phyloP scores from a whole-genome alignment of 148 eudicot species.

The Amaranthus palmeri region DNA sequence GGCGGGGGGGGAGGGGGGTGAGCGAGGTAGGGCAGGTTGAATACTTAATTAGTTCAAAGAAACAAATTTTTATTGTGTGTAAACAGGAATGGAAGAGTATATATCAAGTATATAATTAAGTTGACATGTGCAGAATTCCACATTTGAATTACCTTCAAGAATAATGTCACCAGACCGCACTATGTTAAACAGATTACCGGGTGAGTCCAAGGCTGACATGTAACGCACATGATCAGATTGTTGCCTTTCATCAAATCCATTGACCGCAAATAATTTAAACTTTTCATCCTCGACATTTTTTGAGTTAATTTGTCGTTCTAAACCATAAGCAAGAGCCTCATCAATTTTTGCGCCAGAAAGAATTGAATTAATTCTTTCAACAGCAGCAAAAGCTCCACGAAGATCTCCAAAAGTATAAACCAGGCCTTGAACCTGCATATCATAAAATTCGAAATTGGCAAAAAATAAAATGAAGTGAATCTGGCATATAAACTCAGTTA shows the following conservation, averaged over 20 bases:
- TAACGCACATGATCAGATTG: constrained; percentile 41
- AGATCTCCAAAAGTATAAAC: constrained; percentile 97
- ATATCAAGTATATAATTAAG: not conserved
- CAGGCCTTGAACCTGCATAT: constrained; percentile 86
- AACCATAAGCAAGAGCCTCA: constrained; percentile 80
- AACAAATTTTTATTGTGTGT: not conserved
- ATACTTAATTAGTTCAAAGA: not conserved
- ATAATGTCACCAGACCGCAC: constrained; percentile 76
- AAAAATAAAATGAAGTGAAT: constrained; percentile 11
- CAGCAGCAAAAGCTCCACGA: constrained; percentile 90
- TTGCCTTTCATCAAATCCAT: constrained; percentile 42
- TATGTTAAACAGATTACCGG: constrained; percentile 47
- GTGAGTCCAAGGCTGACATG: constrained; percentile 76
- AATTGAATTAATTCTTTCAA: constrained; percentile 89
- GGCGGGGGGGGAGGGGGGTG: not conserved
- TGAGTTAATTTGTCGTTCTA: constrained; percentile 66
- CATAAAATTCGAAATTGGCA: constrained; percentile 3
- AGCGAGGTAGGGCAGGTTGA: not conserved
- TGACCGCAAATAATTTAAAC: constrained; percentile 40
- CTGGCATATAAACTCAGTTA: not conserved
- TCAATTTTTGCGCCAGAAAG: constrained; percentile 76
- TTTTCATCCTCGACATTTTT: constrained; percentile 53
- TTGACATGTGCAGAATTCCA: not conserved
- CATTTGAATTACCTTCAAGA: constrained; percentile 65
- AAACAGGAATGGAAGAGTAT: not conserved